Conservation (phyloP, 2,329 filamentous ascomycete species). For the Fusarium chlamydosporum region DNA sequence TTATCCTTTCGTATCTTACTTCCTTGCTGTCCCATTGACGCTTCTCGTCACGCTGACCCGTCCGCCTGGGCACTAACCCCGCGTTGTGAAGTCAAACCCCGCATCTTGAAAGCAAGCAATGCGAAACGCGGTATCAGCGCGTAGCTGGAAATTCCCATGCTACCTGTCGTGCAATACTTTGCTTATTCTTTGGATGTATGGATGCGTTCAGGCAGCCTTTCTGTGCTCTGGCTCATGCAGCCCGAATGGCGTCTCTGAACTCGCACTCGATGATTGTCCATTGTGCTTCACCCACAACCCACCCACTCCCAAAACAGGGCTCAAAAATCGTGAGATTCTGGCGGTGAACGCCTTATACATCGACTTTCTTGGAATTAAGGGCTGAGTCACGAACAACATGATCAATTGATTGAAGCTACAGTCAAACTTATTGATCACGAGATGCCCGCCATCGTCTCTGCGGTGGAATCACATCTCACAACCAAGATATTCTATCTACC, state of each 20-base stretch:
- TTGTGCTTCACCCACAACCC: conserved; percentile 41
- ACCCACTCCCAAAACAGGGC: conserved; percentile 33
- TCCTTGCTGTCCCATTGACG: conserved; percentile 12
- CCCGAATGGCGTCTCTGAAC: conserved; percentile 27
- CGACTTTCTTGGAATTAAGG: conserved; percentile 18
- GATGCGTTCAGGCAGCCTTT: conserved; percentile 31
- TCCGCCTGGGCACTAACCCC: conserved; percentile 49
- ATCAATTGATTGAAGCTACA: conserved; percentile 11
- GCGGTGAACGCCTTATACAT: conserved; percentile 43
- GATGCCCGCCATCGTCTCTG: conserved; percentile 14
- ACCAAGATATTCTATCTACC: conserved; percentile 16
- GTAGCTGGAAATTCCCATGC: conserved; percentile 44
- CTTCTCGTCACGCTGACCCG: conserved; percentile 46
- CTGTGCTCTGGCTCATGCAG: conserved; percentile 39
- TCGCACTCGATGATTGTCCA: conserved; percentile 32
- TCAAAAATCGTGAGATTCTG: conserved; percentile 41
- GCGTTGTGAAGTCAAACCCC: conserved; percentile 50
- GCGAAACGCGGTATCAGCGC: conserved; percentile 50
- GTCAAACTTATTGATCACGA: conserved; percentile 27
- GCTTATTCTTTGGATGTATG: conserved; percentile 22
- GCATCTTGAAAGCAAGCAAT: conserved; percentile 41
- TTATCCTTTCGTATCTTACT: conserved; percentile 5
- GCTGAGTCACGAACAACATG: conserved; percentile 16
- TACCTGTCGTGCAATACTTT: conserved; percentile 15
- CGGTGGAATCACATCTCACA: conserved; percentile 15